A percentile compares a stretch with the other conserved stretches of the same genome.
Conservation (phyloP, 106 monocot species). For the Hemerocallis citrina region DNA sequence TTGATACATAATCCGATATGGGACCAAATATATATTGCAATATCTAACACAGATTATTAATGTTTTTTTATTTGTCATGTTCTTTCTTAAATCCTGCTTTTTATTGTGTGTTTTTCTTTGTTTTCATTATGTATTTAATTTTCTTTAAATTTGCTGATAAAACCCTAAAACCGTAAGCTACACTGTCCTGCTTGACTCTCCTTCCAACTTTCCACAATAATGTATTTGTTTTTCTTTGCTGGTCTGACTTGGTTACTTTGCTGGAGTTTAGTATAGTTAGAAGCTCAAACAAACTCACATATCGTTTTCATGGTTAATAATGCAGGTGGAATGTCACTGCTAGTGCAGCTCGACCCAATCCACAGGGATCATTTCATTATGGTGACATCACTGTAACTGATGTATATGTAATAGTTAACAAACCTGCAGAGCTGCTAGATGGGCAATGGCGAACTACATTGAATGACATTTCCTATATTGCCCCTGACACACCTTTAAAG, state of each 20-base stretch:
- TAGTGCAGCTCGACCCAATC: conserved; percentile 93
- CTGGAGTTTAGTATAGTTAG: background rate
- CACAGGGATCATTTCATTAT: conserved; percentile 93
- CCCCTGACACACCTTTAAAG: conserved; percentile 77
- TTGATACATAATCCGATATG: no score
- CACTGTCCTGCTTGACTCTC: no score
- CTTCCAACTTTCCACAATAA: no score
- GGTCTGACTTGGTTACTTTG: background rate
- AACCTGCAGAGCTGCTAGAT: conserved; percentile 60
- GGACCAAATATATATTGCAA: no score
- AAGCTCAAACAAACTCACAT: background rate
- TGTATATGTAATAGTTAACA: conserved; percentile 65
- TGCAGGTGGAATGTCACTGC: conserved; percentile 96
- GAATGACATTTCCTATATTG: conserved; percentile 91
- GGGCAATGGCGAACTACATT: conserved; percentile 59
- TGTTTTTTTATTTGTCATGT: no score
- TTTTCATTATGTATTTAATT: no score
- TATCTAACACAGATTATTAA: no score
- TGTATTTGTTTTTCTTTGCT: background rate
- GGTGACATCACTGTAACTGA: conserved; percentile 92
- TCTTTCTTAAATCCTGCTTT: no score
- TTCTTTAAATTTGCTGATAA: no score
- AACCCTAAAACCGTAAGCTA: no score
- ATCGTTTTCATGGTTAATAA: no score
- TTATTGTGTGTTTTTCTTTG: no score